Evolutionary conservation across 225 moss, liverwort and hornwort genomes (phyloP), one percentile per base, ranked within the genome.

Genomic region (Pseudisothecium myosuroides): DNA sequence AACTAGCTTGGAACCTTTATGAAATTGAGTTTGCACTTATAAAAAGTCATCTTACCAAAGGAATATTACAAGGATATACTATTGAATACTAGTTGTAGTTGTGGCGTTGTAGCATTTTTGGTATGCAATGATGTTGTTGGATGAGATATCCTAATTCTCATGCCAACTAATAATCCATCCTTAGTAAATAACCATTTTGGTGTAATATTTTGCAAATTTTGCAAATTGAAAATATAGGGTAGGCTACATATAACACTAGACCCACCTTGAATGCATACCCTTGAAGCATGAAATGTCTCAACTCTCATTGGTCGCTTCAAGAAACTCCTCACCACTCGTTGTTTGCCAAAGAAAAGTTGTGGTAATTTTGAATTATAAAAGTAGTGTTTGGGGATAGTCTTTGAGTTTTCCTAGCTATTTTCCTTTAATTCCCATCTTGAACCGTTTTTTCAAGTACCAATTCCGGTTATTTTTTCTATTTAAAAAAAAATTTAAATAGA

Each of bases 401-500:
- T 45, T 28, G 10, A 43, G 5, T 73, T 73, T 15, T 17, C 16
- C 3, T 0, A 45, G 3, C 3, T 17, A 43, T 43, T 43, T 43
- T 43, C 6, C 9, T 43, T 17, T 16, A 18, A 29, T 29, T 31
- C 17, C 4, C 4, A 31, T 9, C 28, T 31, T 31, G 11, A 47
- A 74, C 11, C 4, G 2, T 1, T 19, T 45, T 45, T 74, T 29
- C 18, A 29, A 74, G 4, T 18, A 29, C 2, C 1, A 1, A 47
- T 29, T 11, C 3, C 0, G 0, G 0, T 31, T 45, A 18, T 17
- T 19, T n/a, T n/a, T n/a, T n/a, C n/a, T n/a, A n/a, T n/a, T n/a
- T n/a, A n/a, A n/a, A n/a, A n/a, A n/a, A n/a, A n/a, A n/a, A n/a
- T n/a, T n/a, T 17, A 10, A 17, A 9, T 10, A 72, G 5, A 72